Percentiles rank a stretch among this genome's conserved stretches.
phyloP scores from a whole-genome alignment of 257 asterid species.

The Nemophila menziesii region DNA sequence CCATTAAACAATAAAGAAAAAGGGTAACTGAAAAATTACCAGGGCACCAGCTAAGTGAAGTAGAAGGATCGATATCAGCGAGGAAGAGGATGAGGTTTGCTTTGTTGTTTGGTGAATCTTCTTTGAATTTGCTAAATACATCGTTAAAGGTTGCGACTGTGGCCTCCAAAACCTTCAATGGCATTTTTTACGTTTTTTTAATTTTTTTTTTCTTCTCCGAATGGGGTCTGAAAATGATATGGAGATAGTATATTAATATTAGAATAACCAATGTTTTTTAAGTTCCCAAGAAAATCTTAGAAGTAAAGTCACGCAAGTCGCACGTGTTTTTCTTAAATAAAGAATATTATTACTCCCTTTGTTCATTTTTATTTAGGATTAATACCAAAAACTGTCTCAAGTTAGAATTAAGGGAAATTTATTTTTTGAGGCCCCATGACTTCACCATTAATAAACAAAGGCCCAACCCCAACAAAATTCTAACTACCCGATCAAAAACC shows the following conservation, averaged over 20 bases:
- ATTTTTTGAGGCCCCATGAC: too few species aligned
- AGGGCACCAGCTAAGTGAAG: constrained; percentile 92
- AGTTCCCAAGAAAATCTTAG: not conserved
- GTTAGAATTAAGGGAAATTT: too few species aligned
- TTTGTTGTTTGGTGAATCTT: constrained; percentile 45
- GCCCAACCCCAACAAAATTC: too few species aligned
- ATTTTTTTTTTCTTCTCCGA: not conserved
- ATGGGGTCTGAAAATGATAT: not conserved
- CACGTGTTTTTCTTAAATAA: not conserved
- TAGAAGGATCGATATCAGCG: constrained; percentile 81
- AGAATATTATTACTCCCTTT: too few species aligned
- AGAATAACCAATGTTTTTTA: not conserved
- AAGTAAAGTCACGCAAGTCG: not conserved
- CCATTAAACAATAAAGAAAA: not conserved
- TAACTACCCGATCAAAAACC: too few species aligned
- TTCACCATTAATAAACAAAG: too few species aligned
- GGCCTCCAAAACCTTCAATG: constrained; percentile 66
- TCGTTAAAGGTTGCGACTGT: constrained; percentile 49
- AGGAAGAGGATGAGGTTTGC: constrained; percentile 75
- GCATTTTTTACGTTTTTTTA: constrained; percentile 22
- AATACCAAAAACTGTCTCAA: too few species aligned
- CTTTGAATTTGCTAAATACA: constrained; percentile 39
- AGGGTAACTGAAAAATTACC: constrained; percentile 26
- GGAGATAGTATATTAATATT: not conserved
- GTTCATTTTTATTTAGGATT: too few species aligned